Evolutionary conservation across 2,329 filamentous ascomycete species (phyloP).

Genomic region (Leptographium flavum): DNA sequence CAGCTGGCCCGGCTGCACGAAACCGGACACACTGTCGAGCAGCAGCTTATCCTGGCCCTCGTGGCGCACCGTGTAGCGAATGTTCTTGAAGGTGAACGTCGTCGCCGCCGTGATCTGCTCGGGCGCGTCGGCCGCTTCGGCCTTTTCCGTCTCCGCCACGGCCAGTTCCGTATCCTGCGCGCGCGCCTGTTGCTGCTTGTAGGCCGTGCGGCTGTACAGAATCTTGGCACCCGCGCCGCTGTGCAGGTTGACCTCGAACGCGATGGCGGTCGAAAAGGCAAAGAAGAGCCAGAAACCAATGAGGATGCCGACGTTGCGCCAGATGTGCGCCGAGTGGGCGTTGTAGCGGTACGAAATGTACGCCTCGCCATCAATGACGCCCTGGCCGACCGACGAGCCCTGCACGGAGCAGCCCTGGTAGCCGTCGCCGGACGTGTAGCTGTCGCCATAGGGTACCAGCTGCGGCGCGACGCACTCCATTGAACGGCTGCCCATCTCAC

Average conservation of each 20-base stretch:
- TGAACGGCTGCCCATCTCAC: constrained; percentile 57
- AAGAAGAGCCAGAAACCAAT: constrained; percentile 49
- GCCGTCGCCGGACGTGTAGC: constrained; percentile 22
- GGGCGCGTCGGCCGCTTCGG: background rate
- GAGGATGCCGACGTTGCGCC: constrained; percentile 59
- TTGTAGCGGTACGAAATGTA: constrained; percentile 39
- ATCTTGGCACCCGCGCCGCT: constrained; percentile 41
- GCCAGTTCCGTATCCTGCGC: background rate
- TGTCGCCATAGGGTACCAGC: constrained; percentile 8
- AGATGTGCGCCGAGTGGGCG: constrained; percentile 45
- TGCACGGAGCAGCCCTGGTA: constrained; percentile 29
- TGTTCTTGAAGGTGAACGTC: background rate
- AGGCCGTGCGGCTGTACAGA: constrained; percentile 18
- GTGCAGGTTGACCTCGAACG: background rate
- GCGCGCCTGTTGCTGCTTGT: background rate
- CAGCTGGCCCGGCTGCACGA: background rate
- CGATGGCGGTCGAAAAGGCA: constrained; percentile 18
- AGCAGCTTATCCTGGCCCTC: background rate
- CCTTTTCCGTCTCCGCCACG: background rate
- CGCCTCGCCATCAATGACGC: constrained; percentile 39
- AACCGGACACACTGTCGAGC: background rate
- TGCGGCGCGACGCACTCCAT: constrained; percentile 30
- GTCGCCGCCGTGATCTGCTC: background rate
- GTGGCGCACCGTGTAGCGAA: background rate
- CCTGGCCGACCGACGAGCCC: constrained; percentile 39